phyloP scores from a whole-genome alignment of 2,329 filamentous ascomycete genomes.

The Fonsecaea pugnacius region DNA sequence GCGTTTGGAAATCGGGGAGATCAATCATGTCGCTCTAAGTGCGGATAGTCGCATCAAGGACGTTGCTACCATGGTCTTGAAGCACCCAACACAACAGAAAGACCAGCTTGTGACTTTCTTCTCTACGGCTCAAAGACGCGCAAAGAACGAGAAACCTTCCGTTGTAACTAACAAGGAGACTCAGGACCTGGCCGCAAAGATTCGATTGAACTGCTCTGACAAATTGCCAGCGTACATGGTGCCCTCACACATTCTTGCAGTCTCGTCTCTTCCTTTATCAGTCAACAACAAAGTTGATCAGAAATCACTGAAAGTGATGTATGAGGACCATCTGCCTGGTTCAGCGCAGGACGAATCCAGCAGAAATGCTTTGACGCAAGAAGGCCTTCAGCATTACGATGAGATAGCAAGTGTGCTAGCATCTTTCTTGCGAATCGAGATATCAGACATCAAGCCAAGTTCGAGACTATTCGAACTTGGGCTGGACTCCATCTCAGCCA shows the following conservation, averaged over 20 bases:
- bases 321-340: constrained; percentile 58
- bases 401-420: constrained; percentile 55
- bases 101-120: constrained; percentile 83
- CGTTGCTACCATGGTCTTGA: constrained; percentile 75
- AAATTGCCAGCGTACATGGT: constrained; percentile 86
- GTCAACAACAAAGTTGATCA: constrained; percentile 87
- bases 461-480: constrained; percentile 84
- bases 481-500: constrained; percentile 83
- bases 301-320: constrained; percentile 70
- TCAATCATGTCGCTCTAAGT: constrained; percentile 78
- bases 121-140: constrained; percentile 37
- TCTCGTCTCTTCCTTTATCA: constrained; percentile 76
- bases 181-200: constrained; percentile 50
- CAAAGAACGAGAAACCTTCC: constrained; percentile 27
- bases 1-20: constrained; percentile 85
- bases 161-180: constrained; percentile 48
- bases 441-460: constrained; percentile 53
- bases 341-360: constrained; percentile 61
- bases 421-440: constrained; percentile 53
- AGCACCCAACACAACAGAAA: constrained; percentile 72
- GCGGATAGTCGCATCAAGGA: constrained; percentile 65
- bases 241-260: constrained; percentile 76
- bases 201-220: constrained; percentile 67
- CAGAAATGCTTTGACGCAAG: constrained; percentile 44
- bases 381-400: constrained; percentile 51